These are phyloP conservation scores for Diaporthe citriasiana DNA, from an alignment of 2,329 filamentous ascomycete genomes.

Conservation along the genomic window DNA sequence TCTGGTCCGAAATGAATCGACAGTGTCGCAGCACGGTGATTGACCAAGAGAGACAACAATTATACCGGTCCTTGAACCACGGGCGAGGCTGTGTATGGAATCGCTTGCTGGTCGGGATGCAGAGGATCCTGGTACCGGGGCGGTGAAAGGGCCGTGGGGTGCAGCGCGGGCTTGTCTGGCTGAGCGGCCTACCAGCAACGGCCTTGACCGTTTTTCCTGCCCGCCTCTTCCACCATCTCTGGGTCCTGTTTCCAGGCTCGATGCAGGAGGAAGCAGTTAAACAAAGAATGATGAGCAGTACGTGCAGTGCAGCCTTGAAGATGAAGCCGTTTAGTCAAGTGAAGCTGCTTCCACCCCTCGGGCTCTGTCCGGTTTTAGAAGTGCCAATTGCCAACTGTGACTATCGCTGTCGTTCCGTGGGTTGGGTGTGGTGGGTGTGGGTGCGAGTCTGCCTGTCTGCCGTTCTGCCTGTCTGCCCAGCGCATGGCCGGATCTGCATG, in stretches of 20 bases:
- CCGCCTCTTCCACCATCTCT: constrained; percentile 1
- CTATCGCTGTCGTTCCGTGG: constrained; percentile 31
- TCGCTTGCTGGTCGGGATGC: constrained; percentile 30
- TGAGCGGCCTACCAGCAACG: constrained; percentile 28
- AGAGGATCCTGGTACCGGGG: constrained; percentile 29
- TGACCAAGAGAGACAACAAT: constrained; percentile 18
- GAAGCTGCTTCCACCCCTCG: constrained; percentile 5
- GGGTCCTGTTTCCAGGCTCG: constrained; percentile 22
- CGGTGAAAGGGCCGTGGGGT: constrained; percentile 1
- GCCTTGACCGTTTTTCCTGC: not conserved
- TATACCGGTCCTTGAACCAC: constrained; percentile 17
- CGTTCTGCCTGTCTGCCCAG: constrained; percentile 20
- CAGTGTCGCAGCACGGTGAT: not conserved
- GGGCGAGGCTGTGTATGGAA: constrained; percentile 14
- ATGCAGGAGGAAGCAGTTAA: constrained; percentile 21
- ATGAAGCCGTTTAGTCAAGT: constrained; percentile 4
- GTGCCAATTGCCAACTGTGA: constrained; percentile 26
- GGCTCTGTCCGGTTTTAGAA: constrained; percentile 19
- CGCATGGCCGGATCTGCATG: constrained; percentile 41
- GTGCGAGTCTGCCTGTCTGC: constrained; percentile 22
- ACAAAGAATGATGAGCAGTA: constrained; percentile 31
- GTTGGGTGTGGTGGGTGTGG: not conserved
- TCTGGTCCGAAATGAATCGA: not conserved
- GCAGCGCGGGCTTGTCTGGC: constrained; percentile 23
- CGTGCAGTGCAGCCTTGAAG: constrained; percentile 8